phyloP scores from a whole-genome alignment of 1,139 yeast genomes.

The Yamadazyma triangularis region DNA sequence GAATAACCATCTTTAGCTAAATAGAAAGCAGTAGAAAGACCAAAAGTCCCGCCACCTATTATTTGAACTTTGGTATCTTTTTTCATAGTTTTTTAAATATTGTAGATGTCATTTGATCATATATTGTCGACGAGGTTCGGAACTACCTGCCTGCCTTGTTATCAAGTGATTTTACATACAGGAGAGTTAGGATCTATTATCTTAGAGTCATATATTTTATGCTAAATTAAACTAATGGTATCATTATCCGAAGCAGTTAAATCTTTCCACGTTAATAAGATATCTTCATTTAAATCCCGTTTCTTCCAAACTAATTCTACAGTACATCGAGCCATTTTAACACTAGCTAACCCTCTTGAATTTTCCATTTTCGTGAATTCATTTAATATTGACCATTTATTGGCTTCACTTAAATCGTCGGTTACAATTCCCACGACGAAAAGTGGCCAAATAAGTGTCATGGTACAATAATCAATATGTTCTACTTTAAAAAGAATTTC shows the following conservation, averaged over 20 bases:
- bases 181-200: neutral
- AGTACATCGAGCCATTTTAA: constrained; percentile 26
- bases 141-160: too few relatives aligned
- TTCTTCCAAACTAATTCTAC: constrained; percentile 34
- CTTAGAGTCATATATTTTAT: neutral
- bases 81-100: too few relatives aligned
- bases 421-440: constrained; percentile 30
- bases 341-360: constrained; percentile 29
- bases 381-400: constrained; percentile 30
- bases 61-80: constrained; percentile 20
- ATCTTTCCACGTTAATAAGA: constrained; percentile 24
- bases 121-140: too few relatives aligned
- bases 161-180: too few relatives aligned
- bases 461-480: constrained; percentile 16
- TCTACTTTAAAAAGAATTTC: constrained; percentile 7
- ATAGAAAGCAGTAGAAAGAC: constrained; percentile 39
- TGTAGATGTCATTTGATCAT: too few relatives aligned
- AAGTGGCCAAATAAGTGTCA: constrained; percentile 34
- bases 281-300: constrained; percentile 20
- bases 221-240: constrained; percentile 30
- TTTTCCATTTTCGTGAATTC: constrained; percentile 26
- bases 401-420: constrained; percentile 21
- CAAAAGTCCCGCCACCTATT: constrained; percentile 46
- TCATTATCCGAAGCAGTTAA: constrained; percentile 27
- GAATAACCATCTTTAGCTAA: constrained; percentile 22